Conservation (phyloP, 2,329 filamentous ascomycete genomes). For the Scedosporium aurantiacum region DNA sequence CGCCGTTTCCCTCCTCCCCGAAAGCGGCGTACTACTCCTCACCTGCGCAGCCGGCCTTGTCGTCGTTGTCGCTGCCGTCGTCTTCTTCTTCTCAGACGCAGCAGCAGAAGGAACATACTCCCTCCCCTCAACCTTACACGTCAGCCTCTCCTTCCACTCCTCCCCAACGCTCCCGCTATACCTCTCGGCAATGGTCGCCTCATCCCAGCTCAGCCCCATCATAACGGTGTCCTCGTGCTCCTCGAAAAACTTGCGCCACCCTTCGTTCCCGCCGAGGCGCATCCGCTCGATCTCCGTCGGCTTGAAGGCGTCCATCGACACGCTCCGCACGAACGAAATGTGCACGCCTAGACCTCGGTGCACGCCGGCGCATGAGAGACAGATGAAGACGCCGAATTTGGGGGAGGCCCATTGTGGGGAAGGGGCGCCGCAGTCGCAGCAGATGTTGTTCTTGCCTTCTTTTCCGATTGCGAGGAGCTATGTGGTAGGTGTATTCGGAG, state of each 20-base stretch:
- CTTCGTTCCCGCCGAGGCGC: constrained; percentile 80
- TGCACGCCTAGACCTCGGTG: constrained; percentile 93
- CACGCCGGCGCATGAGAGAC: constrained; percentile 86
- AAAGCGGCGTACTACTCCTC: constrained; percentile 17
- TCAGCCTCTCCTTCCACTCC: constrained; percentile 86
- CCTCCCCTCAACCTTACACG: constrained; percentile 74
- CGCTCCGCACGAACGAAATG: constrained; percentile 94
- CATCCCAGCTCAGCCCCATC: constrained; percentile 64
- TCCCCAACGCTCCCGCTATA: constrained; percentile 86
- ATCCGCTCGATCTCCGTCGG: constrained; percentile 84
- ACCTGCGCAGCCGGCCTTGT: constrained; percentile 16
- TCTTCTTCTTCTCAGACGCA: constrained; percentile 34
- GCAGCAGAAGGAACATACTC: constrained; percentile 62
- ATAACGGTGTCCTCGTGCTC: constrained; percentile 54
- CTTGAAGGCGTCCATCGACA: constrained; percentile 99
- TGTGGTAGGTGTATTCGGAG: background rate
- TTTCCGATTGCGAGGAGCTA: constrained; percentile 89
- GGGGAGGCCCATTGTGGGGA: constrained; percentile 97
- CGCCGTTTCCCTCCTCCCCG: constrained; percentile 8
- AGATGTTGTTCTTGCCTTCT: constrained; percentile 75
- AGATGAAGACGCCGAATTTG: constrained; percentile 98
- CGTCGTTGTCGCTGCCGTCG: constrained; percentile 20
- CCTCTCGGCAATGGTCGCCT: constrained; percentile 78
- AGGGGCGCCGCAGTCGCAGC: constrained; percentile 90
- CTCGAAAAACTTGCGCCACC: constrained; percentile 83